Percentiles rank a stretch among this genome's conserved stretches.
Evolutionary conservation across 2,329 filamentous ascomycete species (phyloP).

Genomic region (Coniella vitis): DNA sequence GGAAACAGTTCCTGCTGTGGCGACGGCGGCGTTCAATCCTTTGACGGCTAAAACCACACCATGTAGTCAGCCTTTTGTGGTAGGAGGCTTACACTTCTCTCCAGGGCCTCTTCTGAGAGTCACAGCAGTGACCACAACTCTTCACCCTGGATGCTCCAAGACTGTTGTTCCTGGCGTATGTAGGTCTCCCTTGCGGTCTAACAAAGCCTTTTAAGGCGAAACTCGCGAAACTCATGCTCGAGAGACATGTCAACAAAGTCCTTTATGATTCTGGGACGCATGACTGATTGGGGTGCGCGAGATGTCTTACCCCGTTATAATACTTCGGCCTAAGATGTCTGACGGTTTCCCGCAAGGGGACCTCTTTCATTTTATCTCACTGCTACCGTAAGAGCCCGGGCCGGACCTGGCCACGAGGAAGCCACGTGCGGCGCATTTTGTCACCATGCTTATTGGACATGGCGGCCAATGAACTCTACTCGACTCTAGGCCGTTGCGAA

Average conservation of each 20-base stretch:
- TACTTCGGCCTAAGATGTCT: too few relatives aligned
- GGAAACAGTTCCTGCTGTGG: constrained; percentile 1
- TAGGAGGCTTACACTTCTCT: too few relatives aligned
- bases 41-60: constrained; percentile 16
- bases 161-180: too few relatives aligned
- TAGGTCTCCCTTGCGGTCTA: not conserved
- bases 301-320: not conserved
- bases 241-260: not conserved
- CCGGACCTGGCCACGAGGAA: constrained; percentile 13
- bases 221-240: not conserved
- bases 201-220: too few relatives aligned
- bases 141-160: too few relatives aligned
- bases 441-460: constrained; percentile 17
- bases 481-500: constrained; percentile 10
- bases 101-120: too few relatives aligned
- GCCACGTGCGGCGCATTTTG: constrained; percentile 12
- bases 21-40: constrained; percentile 1
- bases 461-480: constrained; percentile 21
- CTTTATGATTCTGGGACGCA: too few relatives aligned
- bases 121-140: too few relatives aligned
- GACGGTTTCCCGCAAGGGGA: not conserved
- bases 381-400: constrained; percentile 1
- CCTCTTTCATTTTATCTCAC: constrained; percentile 3
- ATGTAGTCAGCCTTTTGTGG: constrained; percentile 15
- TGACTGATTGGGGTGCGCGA: not conserved